A percentile compares a stretch with the other conserved stretches of the same genome.
Evolutionary conservation across 192 early-diverging fungal genomes (phyloP).

Genomic region (Lunasporangiospora selenospora): DNA sequence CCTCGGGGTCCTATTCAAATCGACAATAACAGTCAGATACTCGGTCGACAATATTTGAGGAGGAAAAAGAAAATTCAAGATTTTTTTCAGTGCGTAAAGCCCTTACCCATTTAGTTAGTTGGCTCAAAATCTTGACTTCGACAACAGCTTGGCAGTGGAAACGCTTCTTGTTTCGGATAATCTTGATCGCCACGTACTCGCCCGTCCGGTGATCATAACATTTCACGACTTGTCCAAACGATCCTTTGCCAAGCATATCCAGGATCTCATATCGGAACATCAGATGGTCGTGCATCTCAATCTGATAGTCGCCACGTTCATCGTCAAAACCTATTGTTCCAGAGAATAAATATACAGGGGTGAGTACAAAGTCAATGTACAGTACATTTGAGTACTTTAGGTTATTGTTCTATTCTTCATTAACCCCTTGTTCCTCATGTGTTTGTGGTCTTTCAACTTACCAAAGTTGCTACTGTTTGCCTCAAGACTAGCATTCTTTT

Average conservation of each 20-base stretch:
- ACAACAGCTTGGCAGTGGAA: constrained; percentile 95
- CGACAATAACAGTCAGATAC: background rate
- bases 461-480: constrained; percentile 65
- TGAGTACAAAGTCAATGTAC: background rate
- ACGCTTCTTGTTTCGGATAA: constrained; percentile 95
- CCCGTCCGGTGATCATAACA: constrained; percentile 94
- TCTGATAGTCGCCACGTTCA: constrained; percentile 92
- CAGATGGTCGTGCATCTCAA: constrained; percentile 89
- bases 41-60: background rate
- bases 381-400: too few relatives aligned
- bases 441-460: too few relatives aligned
- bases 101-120: constrained; percentile 77
- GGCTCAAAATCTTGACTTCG: constrained; percentile 92
- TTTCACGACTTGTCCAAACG: constrained; percentile 95
- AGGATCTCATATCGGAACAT: constrained; percentile 94
- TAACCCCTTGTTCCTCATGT: too few relatives aligned
- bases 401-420: too few relatives aligned
- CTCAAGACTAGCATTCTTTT: constrained; percentile 64
- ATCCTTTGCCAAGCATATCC: constrained; percentile 85
- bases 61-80: background rate
- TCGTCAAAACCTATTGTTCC: constrained; percentile 80
- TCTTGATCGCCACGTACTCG: constrained; percentile 87
- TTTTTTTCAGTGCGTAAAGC: background rate
- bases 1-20: constrained; percentile 73
- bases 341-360: background rate